phyloP scores from a whole-genome alignment of 2,329 filamentous ascomycete species.

The Fusarium praegraminearum region DNA sequence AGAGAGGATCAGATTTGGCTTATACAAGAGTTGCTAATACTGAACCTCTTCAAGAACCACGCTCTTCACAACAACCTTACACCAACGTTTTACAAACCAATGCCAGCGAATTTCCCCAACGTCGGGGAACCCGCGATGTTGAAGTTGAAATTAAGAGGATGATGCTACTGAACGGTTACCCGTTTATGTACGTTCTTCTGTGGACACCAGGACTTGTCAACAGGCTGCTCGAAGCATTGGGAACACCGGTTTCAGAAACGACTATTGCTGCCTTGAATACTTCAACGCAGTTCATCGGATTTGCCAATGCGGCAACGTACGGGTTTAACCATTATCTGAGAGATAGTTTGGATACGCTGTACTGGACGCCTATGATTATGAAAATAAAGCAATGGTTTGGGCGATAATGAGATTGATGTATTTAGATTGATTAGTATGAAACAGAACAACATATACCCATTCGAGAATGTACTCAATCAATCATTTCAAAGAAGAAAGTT shows the following conservation, averaged over 20 bases:
- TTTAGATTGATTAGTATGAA: not conserved
- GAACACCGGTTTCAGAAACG: constrained; percentile 21
- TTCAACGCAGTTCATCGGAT: constrained; percentile 41
- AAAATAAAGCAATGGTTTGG: constrained; percentile 31
- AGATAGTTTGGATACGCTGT: constrained; percentile 31
- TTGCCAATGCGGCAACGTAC: constrained; percentile 43
- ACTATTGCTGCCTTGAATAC: constrained; percentile 31
- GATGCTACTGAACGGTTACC: constrained; percentile 45
- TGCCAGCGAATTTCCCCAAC: constrained; percentile 42
- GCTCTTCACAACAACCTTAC: not conserved
- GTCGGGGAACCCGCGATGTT: constrained; percentile 27
- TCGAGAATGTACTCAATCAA: not conserved
- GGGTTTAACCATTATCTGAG: constrained; percentile 45
- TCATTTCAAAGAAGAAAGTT: constrained; percentile 12
- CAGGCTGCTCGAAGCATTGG: constrained; percentile 39
- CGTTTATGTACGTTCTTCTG: constrained; percentile 42
- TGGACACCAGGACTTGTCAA: constrained; percentile 44
- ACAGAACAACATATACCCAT: not conserved
- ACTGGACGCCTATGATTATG: constrained; percentile 28
- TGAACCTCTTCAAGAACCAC: constrained; percentile 9
- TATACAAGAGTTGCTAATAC: constrained; percentile 25
- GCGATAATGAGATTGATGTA: constrained; percentile 4
- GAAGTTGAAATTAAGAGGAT: constrained; percentile 43
- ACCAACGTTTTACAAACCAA: constrained; percentile 34
- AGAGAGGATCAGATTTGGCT: not conserved